Base-by-base conservation (phyloP, 2,329 filamentous ascomycete genomes). In the Penicillium sp. region DNA sequence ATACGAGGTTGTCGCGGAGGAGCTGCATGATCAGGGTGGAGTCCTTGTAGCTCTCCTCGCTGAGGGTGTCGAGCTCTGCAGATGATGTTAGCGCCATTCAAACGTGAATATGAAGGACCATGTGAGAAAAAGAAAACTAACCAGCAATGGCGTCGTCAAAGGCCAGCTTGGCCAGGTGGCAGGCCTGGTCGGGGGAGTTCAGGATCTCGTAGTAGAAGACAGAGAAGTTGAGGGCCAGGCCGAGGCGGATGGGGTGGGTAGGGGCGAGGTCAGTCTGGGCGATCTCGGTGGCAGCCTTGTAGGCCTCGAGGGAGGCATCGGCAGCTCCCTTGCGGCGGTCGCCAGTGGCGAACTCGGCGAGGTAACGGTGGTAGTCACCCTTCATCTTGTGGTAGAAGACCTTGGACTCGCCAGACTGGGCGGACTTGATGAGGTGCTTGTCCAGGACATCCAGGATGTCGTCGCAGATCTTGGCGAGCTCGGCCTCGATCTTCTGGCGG, bases 361-460 rank as follows among this genome's bases (percentile, higher is more conserved):
- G 91, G 84, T 97, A 97, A 78, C 93, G 92, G 88, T 97, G 92
- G 87, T 97, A 97, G 83, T 97, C 94, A 81, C 94, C 94, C 91
- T 96, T 97, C 93, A 98, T 98, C 90, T 98, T 98, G 90, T 98
- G 93, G 85, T 97, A 97, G 84, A 98, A 98, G 73, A 98, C 94
- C 88, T 97, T 97, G 74, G 92, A 96, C 86, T 98, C 94, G 81
- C 93, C 94, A 75, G 88, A 92, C 85, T 95, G 90, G 71, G 94
- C 94, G 73, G 91, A 95, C 72, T 92, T 91, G 74, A 98, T 97
- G 75, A 98, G 85, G 84, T 94, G 90, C 82, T 94, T 82, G 83
- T 97, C 92, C 60, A 98, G 88, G 72, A 96, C 93, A 73, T 96
- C 90, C 67, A 98, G 89, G 77, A 98, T 95, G 77, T 98, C 94